Percentiles rank a stretch among this genome's conserved stretches.
These are phyloP conservation scores for Geotrichum histeridarum DNA, from an alignment of 1,139 yeast species.

Conservation along the genomic window DNA sequence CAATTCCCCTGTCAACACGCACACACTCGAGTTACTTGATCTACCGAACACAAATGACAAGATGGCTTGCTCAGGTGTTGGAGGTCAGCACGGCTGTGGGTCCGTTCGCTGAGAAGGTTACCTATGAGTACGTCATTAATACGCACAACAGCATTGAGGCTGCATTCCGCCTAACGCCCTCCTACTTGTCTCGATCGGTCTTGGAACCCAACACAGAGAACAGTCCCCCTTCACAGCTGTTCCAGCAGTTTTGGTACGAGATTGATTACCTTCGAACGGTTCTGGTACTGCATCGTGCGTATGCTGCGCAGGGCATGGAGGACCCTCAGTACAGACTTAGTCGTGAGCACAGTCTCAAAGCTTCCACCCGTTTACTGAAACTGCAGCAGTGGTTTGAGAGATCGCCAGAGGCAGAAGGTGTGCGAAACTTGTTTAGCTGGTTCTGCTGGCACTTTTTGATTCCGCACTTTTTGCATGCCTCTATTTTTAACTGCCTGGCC, in stretches of 20 bases:
- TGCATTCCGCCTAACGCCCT: slow-evolving; percentile 27
- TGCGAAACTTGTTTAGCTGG: slow-evolving; percentile 28
- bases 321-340: slow-evolving; percentile 25
- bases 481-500: slow-evolving; percentile 25
- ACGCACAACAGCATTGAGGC: slow-evolving; percentile 28
- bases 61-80: slow-evolving; percentile 10
- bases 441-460: slow-evolving; percentile 21
- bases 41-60: slow-evolving; percentile 5
- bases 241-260: slow-evolving; percentile 34
- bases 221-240: slow-evolving; percentile 23
- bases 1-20: slow-evolving; percentile 17
- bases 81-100: slow-evolving; percentile 3
- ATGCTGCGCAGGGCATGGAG: slow-evolving; percentile 25
- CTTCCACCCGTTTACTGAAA: slow-evolving; percentile 31
- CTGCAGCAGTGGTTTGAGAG: slow-evolving; percentile 32
- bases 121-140: slow-evolving; percentile 26
- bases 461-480: slow-evolving; percentile 27
- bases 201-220: neutral
- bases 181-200: slow-evolving; percentile 20
- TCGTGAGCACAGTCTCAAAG: slow-evolving; percentile 29
- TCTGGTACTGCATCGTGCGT: slow-evolving; percentile 35
- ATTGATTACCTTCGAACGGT: slow-evolving; percentile 31
- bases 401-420: slow-evolving; percentile 26
- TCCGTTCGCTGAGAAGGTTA: slow-evolving; percentile 11
- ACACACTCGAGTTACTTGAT: slow-evolving; percentile 8